A percentile compares a stretch with the other conserved stretches of the same genome.
phyloP scores from a whole-genome alignment of 2,329 filamentous ascomycete genomes.

The Rutstroemia sp. region DNA sequence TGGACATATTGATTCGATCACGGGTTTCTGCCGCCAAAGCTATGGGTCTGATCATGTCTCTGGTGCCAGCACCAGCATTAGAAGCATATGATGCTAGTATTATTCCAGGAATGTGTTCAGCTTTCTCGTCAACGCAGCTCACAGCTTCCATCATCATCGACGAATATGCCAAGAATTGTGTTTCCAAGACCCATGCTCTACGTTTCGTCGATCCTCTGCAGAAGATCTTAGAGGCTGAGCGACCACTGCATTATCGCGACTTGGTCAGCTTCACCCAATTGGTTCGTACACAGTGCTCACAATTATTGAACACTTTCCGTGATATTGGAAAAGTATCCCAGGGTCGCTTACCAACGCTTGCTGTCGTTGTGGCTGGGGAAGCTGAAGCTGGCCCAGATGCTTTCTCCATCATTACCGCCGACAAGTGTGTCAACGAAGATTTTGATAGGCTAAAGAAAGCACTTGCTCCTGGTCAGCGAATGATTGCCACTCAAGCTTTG shows the following conservation, averaged over 20 bases:
- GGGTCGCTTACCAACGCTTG: slow-evolving; percentile 68
- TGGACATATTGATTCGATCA: slow-evolving; percentile 81
- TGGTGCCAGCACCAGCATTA: slow-evolving; percentile 58
- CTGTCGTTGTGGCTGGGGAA: slow-evolving; percentile 91
- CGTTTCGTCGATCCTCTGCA: slow-evolving; percentile 61
- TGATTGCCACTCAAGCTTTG: slow-evolving; percentile 74
- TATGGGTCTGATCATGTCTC: slow-evolving; percentile 74
- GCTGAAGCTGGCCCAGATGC: slow-evolving; percentile 84
- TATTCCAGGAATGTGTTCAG: slow-evolving; percentile 59
- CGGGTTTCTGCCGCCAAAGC: slow-evolving; percentile 82
- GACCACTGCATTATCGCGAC: slow-evolving; percentile 79
- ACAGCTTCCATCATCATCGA: slow-evolving; percentile 78
- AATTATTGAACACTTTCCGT: slow-evolving; percentile 83
- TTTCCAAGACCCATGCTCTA: slow-evolving; percentile 42
- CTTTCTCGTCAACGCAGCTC: slow-evolving; percentile 80
- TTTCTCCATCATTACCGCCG: slow-evolving; percentile 81
- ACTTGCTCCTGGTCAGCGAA: slow-evolving; percentile 80
- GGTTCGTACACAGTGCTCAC: slow-evolving; percentile 83
- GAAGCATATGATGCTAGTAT: slow-evolving; percentile 59
- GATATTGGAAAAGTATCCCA: slow-evolving; percentile 79
- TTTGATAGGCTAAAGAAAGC: slow-evolving; percentile 82
- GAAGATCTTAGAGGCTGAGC: slow-evolving; percentile 71
- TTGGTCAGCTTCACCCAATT: slow-evolving; percentile 85
- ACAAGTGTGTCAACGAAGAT: slow-evolving; percentile 78
- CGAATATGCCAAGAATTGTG: slow-evolving; percentile 67